A percentile compares a stretch with the other conserved stretches of the same genome.
Conservation (phyloP, 768 basidiomycete species). For the Suillus weaverae region DNA sequence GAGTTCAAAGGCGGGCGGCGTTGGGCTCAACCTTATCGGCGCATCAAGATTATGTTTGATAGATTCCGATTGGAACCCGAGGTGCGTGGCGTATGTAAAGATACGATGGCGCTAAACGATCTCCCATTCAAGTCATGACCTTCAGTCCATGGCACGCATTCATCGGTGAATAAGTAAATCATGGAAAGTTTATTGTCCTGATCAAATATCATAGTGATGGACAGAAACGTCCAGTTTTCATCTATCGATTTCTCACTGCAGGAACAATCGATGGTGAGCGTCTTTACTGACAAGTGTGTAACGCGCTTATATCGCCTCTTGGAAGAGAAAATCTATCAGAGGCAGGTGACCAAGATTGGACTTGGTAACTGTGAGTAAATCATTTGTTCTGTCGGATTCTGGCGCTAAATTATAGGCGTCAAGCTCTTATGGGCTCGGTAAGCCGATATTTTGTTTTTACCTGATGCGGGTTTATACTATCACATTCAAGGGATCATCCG, state of each 20-base stretch:
- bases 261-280: conserved; percentile 85
- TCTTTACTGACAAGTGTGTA: background rate
- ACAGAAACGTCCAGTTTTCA: conserved; percentile 87
- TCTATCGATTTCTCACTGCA: conserved; percentile 83
- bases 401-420: background rate
- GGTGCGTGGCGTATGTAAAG: conserved; percentile 38
- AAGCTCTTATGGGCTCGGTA: conserved; percentile 76
- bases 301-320: conserved; percentile 8
- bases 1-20: conserved; percentile 94
- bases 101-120: background rate
- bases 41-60: conserved; percentile 85
- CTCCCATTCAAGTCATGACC: conserved; percentile 63
- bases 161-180: conserved; percentile 59
- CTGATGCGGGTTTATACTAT: conserved; percentile 9
- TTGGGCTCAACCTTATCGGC: conserved; percentile 91
- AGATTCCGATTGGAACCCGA: conserved; percentile 95
- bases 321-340: conserved; percentile 86
- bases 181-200: conserved; percentile 11
- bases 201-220: conserved; percentile 65
- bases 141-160: conserved; percentile 97
- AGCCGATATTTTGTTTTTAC: conserved; percentile 11
- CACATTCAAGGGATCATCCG: conserved; percentile 38
- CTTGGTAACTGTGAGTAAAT: conserved; percentile 73
- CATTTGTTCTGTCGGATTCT: conserved; percentile 7
- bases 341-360: conserved; percentile 93